Evolutionary conservation across 805 yeast species (phyloP).

Genomic region (Pichia pseudocactophila): DNA sequence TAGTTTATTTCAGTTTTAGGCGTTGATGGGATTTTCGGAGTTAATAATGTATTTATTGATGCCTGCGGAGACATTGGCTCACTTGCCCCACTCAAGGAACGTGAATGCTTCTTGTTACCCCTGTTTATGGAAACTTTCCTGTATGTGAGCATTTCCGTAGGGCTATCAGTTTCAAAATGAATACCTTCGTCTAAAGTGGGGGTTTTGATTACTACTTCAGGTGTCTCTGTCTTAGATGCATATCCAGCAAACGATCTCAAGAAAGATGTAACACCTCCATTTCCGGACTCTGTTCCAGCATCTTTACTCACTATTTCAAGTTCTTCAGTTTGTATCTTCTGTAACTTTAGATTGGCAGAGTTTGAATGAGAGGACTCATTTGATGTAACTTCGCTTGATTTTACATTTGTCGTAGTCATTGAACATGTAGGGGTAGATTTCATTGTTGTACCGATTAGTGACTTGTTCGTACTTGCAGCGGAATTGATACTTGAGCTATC

Average conservation of each 20-base stretch:
- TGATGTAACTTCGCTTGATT: background rate
- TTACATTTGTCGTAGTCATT: conserved; percentile 9
- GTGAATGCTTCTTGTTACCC: background rate
- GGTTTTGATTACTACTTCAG: background rate
- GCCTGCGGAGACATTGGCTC: conserved; percentile 1
- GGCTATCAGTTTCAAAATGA: conserved; percentile 7
- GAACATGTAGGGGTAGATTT: conserved; percentile 19
- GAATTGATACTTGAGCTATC: background rate
- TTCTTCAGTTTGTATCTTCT: background rate
- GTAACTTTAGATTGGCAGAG: background rate
- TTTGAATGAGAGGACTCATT: background rate
- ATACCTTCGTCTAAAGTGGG: conserved; percentile 5
- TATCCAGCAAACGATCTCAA: conserved; percentile 1
- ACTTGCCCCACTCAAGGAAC: conserved; percentile 1
- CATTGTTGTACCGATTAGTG: conserved; percentile 2
- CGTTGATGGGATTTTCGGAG: conserved; percentile 22
- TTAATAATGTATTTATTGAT: background rate
- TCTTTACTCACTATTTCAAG: background rate
- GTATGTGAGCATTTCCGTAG: conserved; percentile 10
- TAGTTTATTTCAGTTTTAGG: conserved; percentile 41
- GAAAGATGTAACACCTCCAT: too few species aligned
- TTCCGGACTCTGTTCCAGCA: background rate
- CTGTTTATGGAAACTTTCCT: conserved; percentile 2
- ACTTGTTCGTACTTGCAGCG: background rate
- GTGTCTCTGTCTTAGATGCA: background rate